Evolutionary conservation across 148 eudicot genomes (phyloP).

Genomic region (Nepenthes mirabilis): DNA sequence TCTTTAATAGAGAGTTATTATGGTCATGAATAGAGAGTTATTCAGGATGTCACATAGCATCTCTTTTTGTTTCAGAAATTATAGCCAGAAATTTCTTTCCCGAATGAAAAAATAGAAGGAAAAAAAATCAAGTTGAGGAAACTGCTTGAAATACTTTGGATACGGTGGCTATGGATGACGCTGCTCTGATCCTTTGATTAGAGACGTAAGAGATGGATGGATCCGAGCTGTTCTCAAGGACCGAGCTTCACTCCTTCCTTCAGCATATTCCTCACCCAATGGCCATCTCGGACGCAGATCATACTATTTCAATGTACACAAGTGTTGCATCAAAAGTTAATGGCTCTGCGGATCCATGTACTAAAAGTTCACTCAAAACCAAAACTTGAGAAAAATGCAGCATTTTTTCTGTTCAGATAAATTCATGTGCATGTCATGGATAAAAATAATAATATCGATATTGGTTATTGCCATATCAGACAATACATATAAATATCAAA

Average conservation of each 20-base stretch:
- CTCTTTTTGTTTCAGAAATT: too few species aligned
- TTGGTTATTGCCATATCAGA: too few species aligned
- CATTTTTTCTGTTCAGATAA: neutral
- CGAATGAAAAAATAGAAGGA: too few species aligned
- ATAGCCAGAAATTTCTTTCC: too few species aligned
- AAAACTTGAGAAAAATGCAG: too few species aligned
- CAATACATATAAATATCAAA: too few species aligned
- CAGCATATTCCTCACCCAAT: slow-evolving; percentile 78
- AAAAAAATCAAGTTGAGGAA: neutral
- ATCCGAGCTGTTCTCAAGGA: slow-evolving; percentile 71
- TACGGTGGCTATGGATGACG: slow-evolving; percentile 11
- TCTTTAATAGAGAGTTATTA: too few species aligned
- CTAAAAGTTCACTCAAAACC: neutral
- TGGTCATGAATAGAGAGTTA: too few species aligned
- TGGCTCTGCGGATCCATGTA: neutral
- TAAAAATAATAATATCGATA: too few species aligned
- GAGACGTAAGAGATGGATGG: slow-evolving; percentile 82
- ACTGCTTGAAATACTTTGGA: neutral
- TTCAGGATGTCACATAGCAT: too few species aligned
- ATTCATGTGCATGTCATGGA: too few species aligned
- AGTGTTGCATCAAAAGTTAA: neutral
- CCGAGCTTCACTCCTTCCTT: slow-evolving; percentile 88
- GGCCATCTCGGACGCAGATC: slow-evolving; percentile 98
- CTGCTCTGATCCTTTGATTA: slow-evolving; percentile 57
- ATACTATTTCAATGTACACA: slow-evolving; percentile 25